phyloP scores from a whole-genome alignment of 2,329 filamentous ascomycete species.

The Metarhizium robertsii region DNA sequence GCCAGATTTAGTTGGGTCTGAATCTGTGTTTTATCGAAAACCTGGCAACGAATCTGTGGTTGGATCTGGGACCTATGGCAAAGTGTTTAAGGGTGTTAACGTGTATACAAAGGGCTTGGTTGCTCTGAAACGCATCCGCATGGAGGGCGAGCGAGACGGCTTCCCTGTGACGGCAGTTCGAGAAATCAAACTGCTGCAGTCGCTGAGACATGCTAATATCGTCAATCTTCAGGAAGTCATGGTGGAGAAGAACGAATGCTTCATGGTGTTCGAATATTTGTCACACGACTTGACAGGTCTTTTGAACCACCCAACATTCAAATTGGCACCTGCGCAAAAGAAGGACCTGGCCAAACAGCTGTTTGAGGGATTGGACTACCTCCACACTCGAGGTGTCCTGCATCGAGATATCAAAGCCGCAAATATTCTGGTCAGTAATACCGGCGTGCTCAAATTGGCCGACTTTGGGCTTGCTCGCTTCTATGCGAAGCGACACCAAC shows the following conservation, averaged over 20 bases:
- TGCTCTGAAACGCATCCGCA: constrained; percentile 82
- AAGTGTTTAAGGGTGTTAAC: constrained; percentile 89
- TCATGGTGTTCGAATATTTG: constrained; percentile 98
- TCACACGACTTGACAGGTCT: constrained; percentile 93
- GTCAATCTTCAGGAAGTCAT: constrained; percentile 84
- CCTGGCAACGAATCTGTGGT: constrained; percentile 97
- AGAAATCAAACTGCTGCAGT: constrained; percentile 88
- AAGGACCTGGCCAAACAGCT: constrained; percentile 90
- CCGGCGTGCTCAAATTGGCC: constrained; percentile 81
- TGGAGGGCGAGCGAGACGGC: constrained; percentile 86
- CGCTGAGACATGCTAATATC: constrained; percentile 71
- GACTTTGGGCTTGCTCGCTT: constrained; percentile 96
- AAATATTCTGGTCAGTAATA: constrained; percentile 88
- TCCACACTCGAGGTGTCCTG: constrained; percentile 85
- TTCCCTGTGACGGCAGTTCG: constrained; percentile 86
- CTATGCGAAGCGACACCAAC: constrained; percentile 82
- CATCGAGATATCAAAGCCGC: constrained; percentile 98
- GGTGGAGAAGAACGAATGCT: constrained; percentile 98
- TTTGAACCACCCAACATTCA: constrained; percentile 88
- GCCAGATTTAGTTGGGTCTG: constrained; percentile 64
- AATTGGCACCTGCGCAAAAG: constrained; percentile 73
- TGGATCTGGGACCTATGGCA: constrained; percentile 90
- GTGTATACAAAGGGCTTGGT: constrained; percentile 82
- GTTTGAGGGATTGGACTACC: constrained; percentile 87
- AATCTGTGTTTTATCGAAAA: constrained; percentile 90